Base-by-base conservation (phyloP, 176 grass and related monocot species). In the Stipa capillata region DNA sequence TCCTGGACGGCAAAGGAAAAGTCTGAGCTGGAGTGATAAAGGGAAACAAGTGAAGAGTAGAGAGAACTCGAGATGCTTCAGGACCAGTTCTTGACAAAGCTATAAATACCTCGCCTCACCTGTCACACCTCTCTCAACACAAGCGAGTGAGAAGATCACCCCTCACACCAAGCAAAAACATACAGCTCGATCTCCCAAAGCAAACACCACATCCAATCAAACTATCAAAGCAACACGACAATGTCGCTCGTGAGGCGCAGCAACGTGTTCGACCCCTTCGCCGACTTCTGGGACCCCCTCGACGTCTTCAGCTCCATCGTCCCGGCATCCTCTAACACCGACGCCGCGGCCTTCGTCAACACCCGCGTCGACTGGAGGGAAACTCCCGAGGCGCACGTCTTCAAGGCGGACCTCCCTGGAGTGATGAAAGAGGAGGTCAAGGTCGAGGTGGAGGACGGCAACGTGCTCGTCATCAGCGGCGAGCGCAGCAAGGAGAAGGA, bases 231-330 rank as follows among this genome's bases (percentile, higher is more conserved):
- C n/a, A n/a, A n/a, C n/a, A n/a, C 8, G 52, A 52, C 31, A 28
- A 83, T 84, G 81, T 66, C 81, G 25, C 31, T 84, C 0, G 62
- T 76, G 43, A 84, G 79, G 78, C 79, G 79, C 39, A 51, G 85
- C 85, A 87, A 82, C 78, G 14, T 87, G 21, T 87, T 82, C 45
- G 79, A 87, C 63, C 85, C 85, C 1, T 87, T 87, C 49, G 69
- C 70, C 36, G 70, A 82, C 44, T 5, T 82, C 16, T 76, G 58
- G 39, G 78, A 82, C 54, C 85, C 85, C 15, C 50, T 87, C 70
- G 69, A 82, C 33, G 48, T 86, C 11, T 72, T 68, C 54, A 69
- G 69, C 69, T 76, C 78, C 47, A 14, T 87, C 28, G 17, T 73
- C 18, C 70, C 69, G 69, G 39, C 39, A 1, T 17, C 18, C 4